Conservation (phyloP, 352 stramenopile genomes). For the Phytopythium sindhum region DNA sequence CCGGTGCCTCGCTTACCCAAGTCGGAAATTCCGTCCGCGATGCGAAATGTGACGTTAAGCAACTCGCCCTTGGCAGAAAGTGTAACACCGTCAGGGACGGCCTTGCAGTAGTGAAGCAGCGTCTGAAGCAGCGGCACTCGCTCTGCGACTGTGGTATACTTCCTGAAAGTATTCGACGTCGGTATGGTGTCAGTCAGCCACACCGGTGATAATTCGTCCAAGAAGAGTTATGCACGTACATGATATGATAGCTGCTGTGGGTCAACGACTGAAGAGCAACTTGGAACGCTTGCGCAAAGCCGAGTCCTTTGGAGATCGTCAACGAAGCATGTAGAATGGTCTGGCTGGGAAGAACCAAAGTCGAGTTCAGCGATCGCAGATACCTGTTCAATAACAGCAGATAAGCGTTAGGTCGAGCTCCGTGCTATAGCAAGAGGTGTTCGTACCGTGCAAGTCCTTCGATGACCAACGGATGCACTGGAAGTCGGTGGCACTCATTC, state of each 20-base stretch:
- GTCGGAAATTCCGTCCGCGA: slow-evolving; percentile 40
- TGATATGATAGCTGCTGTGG: slow-evolving; percentile 44
- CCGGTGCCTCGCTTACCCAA: slow-evolving; percentile 27
- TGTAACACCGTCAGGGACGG: slow-evolving; percentile 9
- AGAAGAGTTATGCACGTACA: slow-evolving; percentile 24
- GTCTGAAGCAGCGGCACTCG: slow-evolving; percentile 36
- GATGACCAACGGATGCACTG: slow-evolving; percentile 57
- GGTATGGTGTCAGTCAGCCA: slow-evolving; percentile 5
- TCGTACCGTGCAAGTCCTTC: slow-evolving; percentile 49
- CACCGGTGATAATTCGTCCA: neutral
- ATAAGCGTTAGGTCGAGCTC: neutral
- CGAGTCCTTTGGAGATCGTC: slow-evolving; percentile 47
- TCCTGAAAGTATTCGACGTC: slow-evolving; percentile 19
- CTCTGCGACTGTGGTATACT: slow-evolving; percentile 59
- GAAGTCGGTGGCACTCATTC: slow-evolving; percentile 36
- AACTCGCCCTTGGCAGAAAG: slow-evolving; percentile 39
- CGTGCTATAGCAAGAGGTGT: neutral
- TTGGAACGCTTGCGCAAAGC: slow-evolving; percentile 37
- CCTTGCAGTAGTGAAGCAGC: slow-evolving; percentile 24
- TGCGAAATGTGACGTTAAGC: slow-evolving; percentile 60
- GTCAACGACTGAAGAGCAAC: slow-evolving; percentile 47
- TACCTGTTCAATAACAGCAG: slow-evolving; percentile 32
- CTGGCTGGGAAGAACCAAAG: slow-evolving; percentile 43
- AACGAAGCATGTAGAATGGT: slow-evolving; percentile 43
- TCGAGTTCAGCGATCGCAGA: slow-evolving; percentile 51